Conservation (phyloP, 2,329 filamentous ascomycete genomes). For the Fusarium illudens region DNA sequence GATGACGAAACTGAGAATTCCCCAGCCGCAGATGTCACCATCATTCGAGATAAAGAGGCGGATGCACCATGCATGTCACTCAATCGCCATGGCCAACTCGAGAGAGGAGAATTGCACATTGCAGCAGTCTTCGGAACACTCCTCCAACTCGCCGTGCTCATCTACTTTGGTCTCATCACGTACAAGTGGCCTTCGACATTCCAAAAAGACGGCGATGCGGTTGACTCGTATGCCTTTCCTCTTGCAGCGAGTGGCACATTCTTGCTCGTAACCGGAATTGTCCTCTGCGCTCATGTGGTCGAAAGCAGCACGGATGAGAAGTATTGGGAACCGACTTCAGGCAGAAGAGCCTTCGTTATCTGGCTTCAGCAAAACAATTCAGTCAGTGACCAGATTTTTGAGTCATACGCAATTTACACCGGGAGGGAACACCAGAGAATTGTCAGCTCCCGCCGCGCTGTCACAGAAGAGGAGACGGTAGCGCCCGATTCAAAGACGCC, state of each 20-base stretch:
- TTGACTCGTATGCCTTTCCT: conserved; percentile 37
- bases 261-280: conserved; percentile 39
- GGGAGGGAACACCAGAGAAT: background rate
- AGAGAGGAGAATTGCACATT: background rate
- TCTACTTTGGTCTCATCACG: background rate
- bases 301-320: conserved; percentile 43
- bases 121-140: background rate
- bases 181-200: background rate
- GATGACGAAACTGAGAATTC: background rate
- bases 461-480: background rate
- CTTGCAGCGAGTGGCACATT: conserved; percentile 41
- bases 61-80: background rate
- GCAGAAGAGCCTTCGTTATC: background rate
- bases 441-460: background rate
- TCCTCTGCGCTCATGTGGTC: conserved; percentile 45
- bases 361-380: background rate
- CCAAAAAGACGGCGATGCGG: background rate
- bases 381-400: background rate
- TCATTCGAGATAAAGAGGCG: background rate
- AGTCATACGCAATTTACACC: background rate
- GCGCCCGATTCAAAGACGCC: no score
- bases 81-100: background rate
- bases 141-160: background rate
- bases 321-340: background rate
- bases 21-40: background rate